A percentile compares a stretch with the other conserved stretches of the same genome.
phyloP scores from a whole-genome alignment of 306 rosid genomes.

The Begonia fuchsioides region DNA sequence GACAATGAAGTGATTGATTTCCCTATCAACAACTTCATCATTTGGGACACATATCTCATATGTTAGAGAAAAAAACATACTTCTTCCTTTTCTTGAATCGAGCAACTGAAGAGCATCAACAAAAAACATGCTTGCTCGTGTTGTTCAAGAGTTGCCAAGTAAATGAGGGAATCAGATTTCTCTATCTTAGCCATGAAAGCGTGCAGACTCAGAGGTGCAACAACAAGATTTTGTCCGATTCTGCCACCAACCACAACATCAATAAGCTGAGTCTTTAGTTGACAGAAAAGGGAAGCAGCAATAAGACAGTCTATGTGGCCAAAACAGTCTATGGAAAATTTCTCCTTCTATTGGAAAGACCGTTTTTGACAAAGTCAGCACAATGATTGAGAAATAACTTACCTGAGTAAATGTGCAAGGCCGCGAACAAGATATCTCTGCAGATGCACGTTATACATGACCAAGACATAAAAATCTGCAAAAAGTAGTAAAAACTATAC shows the following conservation, averaged over 20 bases:
- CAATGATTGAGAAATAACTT: conserved; percentile 21
- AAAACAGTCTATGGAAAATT: conserved; percentile 23
- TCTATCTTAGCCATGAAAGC: conserved; percentile 36
- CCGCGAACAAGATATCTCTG: conserved; percentile 56
- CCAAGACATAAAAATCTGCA: conserved; percentile 83
- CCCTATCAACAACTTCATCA: conserved; percentile 16
- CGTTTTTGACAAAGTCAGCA: conserved; percentile 5
- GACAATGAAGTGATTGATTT: conserved; percentile 28
- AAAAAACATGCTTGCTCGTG: conserved; percentile 47
- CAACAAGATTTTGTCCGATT: conserved; percentile 43
- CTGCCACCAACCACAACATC: conserved; percentile 44
- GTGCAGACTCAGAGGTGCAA: conserved; percentile 40
- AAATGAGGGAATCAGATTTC: conserved; percentile 21
- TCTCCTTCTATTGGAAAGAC: not conserved
- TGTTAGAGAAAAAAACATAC: conserved; percentile 27
- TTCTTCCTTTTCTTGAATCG: conserved; percentile 55
- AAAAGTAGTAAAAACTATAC: conserved; percentile 4
- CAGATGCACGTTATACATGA: conserved; percentile 62
- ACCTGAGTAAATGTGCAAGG: conserved; percentile 52
- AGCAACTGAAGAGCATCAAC: conserved; percentile 60
- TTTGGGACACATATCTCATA: conserved; percentile 22
- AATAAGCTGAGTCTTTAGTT: conserved; percentile 45
- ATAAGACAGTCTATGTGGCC: conserved; percentile 56
- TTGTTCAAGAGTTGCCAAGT: conserved; percentile 63
- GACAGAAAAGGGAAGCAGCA: conserved; percentile 70